These are phyloP conservation scores for Debaryomycetaceae sp. DNA, from an alignment of 1,139 yeast species.

Conservation along the genomic window DNA sequence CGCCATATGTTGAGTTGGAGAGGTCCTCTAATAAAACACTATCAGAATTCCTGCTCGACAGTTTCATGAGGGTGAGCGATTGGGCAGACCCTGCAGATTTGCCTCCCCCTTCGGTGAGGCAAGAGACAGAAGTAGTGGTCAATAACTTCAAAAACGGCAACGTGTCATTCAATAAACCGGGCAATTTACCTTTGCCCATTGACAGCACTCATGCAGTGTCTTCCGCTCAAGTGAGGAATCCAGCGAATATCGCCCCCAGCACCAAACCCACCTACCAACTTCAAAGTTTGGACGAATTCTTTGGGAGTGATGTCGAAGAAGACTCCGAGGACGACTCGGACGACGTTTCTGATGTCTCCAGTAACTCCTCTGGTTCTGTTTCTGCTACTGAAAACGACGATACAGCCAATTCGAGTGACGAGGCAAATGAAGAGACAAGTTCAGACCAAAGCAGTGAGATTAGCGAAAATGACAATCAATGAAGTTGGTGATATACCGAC, in stretches of 20 bases:
- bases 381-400: slow-evolving; percentile 7
- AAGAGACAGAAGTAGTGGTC: slow-evolving; percentile 21
- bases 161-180: slow-evolving; percentile 14
- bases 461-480: too few relatives aligned
- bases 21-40: slow-evolving; percentile 1
- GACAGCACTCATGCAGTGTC: slow-evolving; percentile 22
- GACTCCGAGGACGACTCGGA: slow-evolving; percentile 21
- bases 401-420: slow-evolving; percentile 5
- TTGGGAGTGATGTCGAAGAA: slow-evolving; percentile 49
- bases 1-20: slow-evolving; percentile 29
- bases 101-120: slow-evolving; percentile 38
- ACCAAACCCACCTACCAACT: slow-evolving; percentile 45
- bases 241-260: background rate
- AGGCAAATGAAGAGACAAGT: slow-evolving; percentile 8
- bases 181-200: slow-evolving; percentile 20
- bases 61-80: slow-evolving; percentile 22
- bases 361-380: background rate
- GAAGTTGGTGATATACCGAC: too few relatives aligned
- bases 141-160: slow-evolving; percentile 19
- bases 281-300: slow-evolving; percentile 83
- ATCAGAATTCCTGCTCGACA: slow-evolving; percentile 4
- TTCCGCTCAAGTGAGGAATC: slow-evolving; percentile 15
- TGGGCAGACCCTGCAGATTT: slow-evolving; percentile 34
- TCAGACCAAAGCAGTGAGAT: slow-evolving; percentile 3
- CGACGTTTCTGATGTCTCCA: background rate